phyloP scores from a whole-genome alignment of 2,329 filamentous ascomycete genomes.

The Scolecobasidium constrictum region DNA sequence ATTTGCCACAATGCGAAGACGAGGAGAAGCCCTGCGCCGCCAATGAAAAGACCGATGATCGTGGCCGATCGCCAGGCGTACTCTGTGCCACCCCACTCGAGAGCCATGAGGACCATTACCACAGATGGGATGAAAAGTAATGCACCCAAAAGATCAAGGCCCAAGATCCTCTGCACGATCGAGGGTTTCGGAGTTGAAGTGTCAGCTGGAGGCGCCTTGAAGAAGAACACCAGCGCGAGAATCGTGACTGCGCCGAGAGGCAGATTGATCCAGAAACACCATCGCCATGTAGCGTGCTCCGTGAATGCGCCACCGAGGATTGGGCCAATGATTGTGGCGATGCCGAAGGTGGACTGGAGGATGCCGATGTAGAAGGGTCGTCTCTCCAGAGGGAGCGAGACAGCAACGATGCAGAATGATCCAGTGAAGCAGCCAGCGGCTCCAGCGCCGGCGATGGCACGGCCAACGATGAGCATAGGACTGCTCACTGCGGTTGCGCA shows the following conservation, averaged over 20 bases:
- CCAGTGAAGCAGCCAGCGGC: slow-evolving; percentile 52
- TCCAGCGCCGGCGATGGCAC: slow-evolving; percentile 52
- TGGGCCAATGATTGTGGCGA: slow-evolving; percentile 22
- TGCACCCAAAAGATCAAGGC: slow-evolving; percentile 15
- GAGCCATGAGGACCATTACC: slow-evolving; percentile 27
- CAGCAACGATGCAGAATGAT: slow-evolving; percentile 52
- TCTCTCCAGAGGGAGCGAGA: slow-evolving; percentile 19
- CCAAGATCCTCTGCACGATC: too few relatives aligned
- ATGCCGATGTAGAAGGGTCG: background rate
- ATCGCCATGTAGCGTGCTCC: slow-evolving; percentile 21
- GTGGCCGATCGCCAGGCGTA: slow-evolving; percentile 20
- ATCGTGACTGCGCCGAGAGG: slow-evolving; percentile 15
- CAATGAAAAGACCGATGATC: slow-evolving; percentile 15
- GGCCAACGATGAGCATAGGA: slow-evolving; percentile 50
- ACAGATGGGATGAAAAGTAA: slow-evolving; percentile 22
- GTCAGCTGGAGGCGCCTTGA: background rate
- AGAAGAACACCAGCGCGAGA: slow-evolving; percentile 9
- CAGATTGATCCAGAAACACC: slow-evolving; percentile 23
- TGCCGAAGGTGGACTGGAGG: background rate
- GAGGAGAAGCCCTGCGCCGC: slow-evolving; percentile 9
- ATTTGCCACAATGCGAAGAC: slow-evolving; percentile 24
- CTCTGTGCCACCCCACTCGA: slow-evolving; percentile 34
- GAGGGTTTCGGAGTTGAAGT: too few relatives aligned
- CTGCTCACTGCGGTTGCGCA: slow-evolving; percentile 47
- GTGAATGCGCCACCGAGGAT: slow-evolving; percentile 19